These are phyloP conservation scores for Barbatosphaeria neglecta DNA, from an alignment of 495 filamentous ascomycete genomes.

Conservation along the genomic window DNA sequence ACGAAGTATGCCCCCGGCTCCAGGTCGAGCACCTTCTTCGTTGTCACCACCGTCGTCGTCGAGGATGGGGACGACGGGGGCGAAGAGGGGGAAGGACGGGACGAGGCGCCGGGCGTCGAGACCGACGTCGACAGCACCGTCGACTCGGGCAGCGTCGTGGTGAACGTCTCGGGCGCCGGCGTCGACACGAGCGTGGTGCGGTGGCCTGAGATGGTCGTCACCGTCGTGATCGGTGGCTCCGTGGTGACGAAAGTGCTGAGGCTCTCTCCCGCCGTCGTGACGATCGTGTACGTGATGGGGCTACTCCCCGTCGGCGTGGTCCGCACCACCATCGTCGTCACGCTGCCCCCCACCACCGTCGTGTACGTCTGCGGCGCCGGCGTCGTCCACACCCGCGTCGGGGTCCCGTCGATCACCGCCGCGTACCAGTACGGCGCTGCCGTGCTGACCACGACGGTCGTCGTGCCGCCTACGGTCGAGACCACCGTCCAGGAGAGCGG, in stretches of 20 bases:
- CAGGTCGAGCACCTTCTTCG: slow-evolving; percentile 9
- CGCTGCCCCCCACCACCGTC: slow-evolving; percentile 9
- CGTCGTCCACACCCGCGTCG: background rate
- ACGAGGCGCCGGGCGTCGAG: slow-evolving; percentile 4
- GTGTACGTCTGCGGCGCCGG: background rate
- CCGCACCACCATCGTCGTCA: slow-evolving; percentile 10
- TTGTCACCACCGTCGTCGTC: slow-evolving; percentile 3
- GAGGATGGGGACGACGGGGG: slow-evolving; percentile 1
- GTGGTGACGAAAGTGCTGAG: slow-evolving; percentile 16
- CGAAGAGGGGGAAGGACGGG: too few species aligned
- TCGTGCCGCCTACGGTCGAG: background rate
- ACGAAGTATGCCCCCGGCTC: slow-evolving; percentile 18
- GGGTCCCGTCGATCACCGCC: background rate
- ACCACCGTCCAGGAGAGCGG: background rate
- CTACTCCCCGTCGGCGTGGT: slow-evolving; percentile 15
- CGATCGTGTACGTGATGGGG: slow-evolving; percentile 15
- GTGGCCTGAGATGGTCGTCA: slow-evolving; percentile 17
- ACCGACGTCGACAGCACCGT: slow-evolving; percentile 10
- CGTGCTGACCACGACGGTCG: background rate
- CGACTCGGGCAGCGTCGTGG: slow-evolving; percentile 9
- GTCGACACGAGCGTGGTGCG: slow-evolving; percentile 18
- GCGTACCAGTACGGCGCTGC: background rate
- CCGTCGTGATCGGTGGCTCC: slow-evolving; percentile 9
- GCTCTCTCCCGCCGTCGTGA: slow-evolving; percentile 11
- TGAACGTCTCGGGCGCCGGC: slow-evolving; percentile 8